Percentiles rank a stretch among this genome's conserved stretches.
Conservation (phyloP, 176 grass and related monocot species). For the Urochloa ruziziensis region DNA sequence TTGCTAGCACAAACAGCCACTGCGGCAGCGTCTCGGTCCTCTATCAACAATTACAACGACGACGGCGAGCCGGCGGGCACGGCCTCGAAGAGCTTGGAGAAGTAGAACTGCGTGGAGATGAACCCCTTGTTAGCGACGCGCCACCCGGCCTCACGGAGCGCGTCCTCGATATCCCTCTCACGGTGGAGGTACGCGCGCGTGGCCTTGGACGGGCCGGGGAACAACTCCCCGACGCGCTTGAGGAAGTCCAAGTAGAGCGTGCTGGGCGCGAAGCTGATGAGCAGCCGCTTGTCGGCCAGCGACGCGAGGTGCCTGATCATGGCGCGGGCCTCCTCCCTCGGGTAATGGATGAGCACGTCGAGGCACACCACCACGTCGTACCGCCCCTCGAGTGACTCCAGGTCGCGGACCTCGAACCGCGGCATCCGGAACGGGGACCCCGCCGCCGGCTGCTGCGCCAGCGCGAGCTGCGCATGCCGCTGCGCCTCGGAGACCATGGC, state of each 20-base stretch:
- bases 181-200: conserved; percentile 84
- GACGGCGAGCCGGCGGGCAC: conserved; percentile 46
- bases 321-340: conserved; percentile 63
- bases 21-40: background rate
- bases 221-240: conserved; percentile 88
- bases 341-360: conserved; percentile 95
- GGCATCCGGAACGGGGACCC: conserved; percentile 50
- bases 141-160: conserved; percentile 73
- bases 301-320: conserved; percentile 91
- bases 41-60: conserved; percentile 9
- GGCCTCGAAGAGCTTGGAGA: conserved; percentile 81
- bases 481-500: conserved; percentile 84
- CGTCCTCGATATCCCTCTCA: conserved; percentile 74
- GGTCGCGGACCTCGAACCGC: conserved; percentile 67
- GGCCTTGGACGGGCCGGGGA: conserved; percentile 88
- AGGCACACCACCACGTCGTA: conserved; percentile 88
- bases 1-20: background rate
- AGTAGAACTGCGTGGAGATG: conserved; percentile 98
- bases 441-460: background rate
- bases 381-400: conserved; percentile 55
- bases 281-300: conserved; percentile 65
- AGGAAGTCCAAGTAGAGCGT: conserved; percentile 79
- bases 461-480: conserved; percentile 44
- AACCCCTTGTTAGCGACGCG: conserved; percentile 61
- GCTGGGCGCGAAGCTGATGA: conserved; percentile 88